phyloP scores from a whole-genome alignment of 2,329 filamentous ascomycete genomes.

The Endocalyx cinctus region DNA sequence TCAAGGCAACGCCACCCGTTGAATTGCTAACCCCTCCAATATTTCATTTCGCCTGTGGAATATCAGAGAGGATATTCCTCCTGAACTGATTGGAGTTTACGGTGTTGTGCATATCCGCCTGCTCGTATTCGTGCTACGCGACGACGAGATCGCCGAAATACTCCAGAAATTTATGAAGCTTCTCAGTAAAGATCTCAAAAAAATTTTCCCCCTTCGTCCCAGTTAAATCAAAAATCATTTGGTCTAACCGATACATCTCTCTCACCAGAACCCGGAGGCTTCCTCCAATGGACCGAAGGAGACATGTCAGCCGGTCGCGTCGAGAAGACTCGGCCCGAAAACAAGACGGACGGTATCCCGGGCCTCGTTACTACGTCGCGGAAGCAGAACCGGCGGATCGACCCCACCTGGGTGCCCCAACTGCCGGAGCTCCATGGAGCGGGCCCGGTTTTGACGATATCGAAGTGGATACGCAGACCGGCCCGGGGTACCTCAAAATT shows the following conservation, averaged over 20 bases:
- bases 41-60: conserved; percentile 13
- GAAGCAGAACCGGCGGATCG: conserved; percentile 5
- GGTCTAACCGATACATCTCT: too few relatives aligned
- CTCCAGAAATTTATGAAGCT: conserved; percentile 2
- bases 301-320: conserved; percentile 5
- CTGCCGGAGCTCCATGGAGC: too few relatives aligned
- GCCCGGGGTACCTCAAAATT: too few relatives aligned
- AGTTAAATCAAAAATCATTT: too few relatives aligned
- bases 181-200: conserved; percentile 6
- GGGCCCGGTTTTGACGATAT: too few relatives aligned
- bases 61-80: conserved; percentile 9
- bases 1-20: conserved; percentile 13
- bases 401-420: conserved; percentile 6
- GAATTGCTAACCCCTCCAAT: conserved; percentile 13
- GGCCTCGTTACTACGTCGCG: conserved; percentile 3
- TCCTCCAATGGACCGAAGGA: conserved; percentile 13
- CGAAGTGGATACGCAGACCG: too few relatives aligned
- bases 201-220: too few relatives aligned
- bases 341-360: conserved; percentile 1
- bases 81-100: conserved; percentile 12
- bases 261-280: conserved; percentile 14
- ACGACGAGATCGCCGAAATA: conserved; percentile 5
- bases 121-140: conserved; percentile 14
- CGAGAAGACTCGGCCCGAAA: conserved; percentile 3
- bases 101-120: conserved; percentile 20